phyloP scores from a whole-genome alignment of 202 grass and related monocot genomes.

The Setaria viridis region DNA sequence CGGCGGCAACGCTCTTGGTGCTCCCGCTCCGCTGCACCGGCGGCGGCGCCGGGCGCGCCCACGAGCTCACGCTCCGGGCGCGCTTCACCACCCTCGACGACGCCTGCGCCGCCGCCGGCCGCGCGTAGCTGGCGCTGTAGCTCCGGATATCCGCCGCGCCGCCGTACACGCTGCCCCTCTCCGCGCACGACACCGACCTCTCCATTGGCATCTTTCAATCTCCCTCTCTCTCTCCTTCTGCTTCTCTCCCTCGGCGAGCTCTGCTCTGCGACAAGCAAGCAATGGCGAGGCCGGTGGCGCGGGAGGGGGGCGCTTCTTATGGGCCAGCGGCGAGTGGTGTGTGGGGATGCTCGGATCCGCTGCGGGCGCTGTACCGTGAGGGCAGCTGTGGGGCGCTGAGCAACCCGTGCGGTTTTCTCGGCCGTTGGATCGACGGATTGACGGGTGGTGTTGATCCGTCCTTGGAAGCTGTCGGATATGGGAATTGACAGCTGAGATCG shows the following conservation, averaged over 20 bases:
- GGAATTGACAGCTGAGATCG: neutral
- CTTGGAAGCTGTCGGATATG: neutral
- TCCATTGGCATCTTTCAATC: conserved; percentile 56
- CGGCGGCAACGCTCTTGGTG: conserved; percentile 11
- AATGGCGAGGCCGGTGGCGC: conserved; percentile 4
- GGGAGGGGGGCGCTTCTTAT: conserved; percentile 17
- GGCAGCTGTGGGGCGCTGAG: neutral
- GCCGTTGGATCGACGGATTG: neutral
- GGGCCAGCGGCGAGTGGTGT: neutral
- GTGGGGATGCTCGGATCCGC: conserved; percentile 11
- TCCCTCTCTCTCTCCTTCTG: neutral
- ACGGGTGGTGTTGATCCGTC: neutral
- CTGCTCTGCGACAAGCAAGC: neutral
- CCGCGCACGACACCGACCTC: conserved; percentile 64
- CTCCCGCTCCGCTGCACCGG: conserved; percentile 48
- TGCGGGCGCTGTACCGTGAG: neutral
- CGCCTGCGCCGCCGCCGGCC: conserved; percentile 1
- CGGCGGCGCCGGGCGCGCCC: conserved; percentile 18
- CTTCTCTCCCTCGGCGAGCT: neutral
- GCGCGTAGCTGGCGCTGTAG: conserved; percentile 68
- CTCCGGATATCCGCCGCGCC: conserved; percentile 52
- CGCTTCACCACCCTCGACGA: conserved; percentile 40
- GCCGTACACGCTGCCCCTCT: conserved; percentile 6
- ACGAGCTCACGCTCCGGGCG: conserved; percentile 37
- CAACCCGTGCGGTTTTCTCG: neutral